Evolutionary conservation across 495 filamentous ascomycete genomes (phyloP).

Genomic region (Clohesyomyces aquaticus): DNA sequence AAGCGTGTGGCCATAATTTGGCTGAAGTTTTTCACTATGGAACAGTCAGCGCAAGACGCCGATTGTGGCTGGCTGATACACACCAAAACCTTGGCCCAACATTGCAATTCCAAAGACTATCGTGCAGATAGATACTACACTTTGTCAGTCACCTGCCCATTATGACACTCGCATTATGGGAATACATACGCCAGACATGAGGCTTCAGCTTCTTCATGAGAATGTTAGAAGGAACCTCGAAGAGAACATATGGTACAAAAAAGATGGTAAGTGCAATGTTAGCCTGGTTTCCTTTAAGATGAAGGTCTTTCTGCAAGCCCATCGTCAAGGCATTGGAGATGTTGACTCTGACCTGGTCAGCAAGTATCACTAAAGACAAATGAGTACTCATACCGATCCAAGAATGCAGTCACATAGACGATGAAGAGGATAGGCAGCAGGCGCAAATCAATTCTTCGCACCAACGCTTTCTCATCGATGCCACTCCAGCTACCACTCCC

Average conservation of each 20-base stretch:
- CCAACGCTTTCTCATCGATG: slow-evolving; percentile 4
- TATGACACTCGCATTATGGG: too few relatives aligned
- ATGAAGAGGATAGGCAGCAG: slow-evolving; percentile 21
- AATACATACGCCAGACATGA: background rate
- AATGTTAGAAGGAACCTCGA: slow-evolving; percentile 39
- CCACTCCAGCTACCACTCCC: background rate
- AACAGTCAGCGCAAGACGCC: background rate
- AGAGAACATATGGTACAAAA: slow-evolving; percentile 47
- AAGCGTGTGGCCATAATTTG: slow-evolving; percentile 23
- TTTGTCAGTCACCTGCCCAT: background rate
- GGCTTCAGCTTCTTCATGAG: slow-evolving; percentile 18
- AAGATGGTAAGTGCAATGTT: slow-evolving; percentile 41
- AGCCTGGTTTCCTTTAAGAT: slow-evolving; percentile 13
- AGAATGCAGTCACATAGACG: slow-evolving; percentile 22
- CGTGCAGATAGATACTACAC: slow-evolving; percentile 31
- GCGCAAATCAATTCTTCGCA: slow-evolving; percentile 17
- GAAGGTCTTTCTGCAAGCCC: slow-evolving; percentile 22
- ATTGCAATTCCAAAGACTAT: slow-evolving; percentile 46
- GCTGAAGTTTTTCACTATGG: slow-evolving; percentile 26
- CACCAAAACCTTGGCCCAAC: slow-evolving; percentile 42
- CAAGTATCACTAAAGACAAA: background rate
- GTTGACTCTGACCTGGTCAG: slow-evolving; percentile 21
- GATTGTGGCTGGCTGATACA: background rate
- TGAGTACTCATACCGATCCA: slow-evolving; percentile 14
- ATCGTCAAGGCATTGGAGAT: slow-evolving; percentile 29